These are phyloP conservation scores for Hypomontagnella monticulosa DNA, from an alignment of 495 filamentous ascomycete genomes.

Conservation along the genomic window DNA sequence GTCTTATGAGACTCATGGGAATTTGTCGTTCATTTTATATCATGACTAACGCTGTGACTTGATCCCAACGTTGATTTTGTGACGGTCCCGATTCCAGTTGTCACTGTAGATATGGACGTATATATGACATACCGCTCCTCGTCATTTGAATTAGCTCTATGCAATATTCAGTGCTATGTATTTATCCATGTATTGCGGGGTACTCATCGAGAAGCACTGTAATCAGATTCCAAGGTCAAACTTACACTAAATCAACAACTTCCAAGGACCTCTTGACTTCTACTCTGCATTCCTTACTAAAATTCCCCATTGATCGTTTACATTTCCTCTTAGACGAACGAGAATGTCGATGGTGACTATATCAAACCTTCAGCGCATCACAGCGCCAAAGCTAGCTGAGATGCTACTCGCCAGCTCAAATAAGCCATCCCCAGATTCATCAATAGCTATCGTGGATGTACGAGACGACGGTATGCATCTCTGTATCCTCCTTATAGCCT, in stretches of 20 bases:
- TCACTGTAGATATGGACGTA: too few relatives aligned
- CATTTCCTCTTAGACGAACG: not conserved
- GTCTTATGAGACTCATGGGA: not conserved
- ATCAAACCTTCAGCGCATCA: conserved; percentile 70
- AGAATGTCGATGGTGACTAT: conserved; percentile 67
- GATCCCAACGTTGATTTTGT: too few relatives aligned
- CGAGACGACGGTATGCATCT: conserved; percentile 73
- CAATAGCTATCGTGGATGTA: conserved; percentile 85
- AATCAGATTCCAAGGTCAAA: not conserved
- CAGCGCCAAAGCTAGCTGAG: conserved; percentile 68
- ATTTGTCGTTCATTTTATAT: too few relatives aligned
- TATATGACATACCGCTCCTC: too few relatives aligned
- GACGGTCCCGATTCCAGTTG: too few relatives aligned
- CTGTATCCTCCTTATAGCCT: not conserved
- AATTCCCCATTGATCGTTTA: not conserved
- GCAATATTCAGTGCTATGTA: not conserved
- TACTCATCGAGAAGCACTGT: not conserved
- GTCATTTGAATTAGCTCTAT: not conserved
- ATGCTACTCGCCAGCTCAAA: conserved; percentile 52
- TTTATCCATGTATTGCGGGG: conserved; percentile 2
- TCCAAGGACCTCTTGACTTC: not conserved
- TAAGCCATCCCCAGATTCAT: conserved; percentile 31
- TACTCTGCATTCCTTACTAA: not conserved
- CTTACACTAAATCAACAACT: not conserved
- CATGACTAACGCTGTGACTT: too few relatives aligned